A percentile compares a stretch with the other conserved stretches of the same genome.
Conservation (phyloP, 148 eudicot genomes). For the Hydrangea macrophylla region DNA sequence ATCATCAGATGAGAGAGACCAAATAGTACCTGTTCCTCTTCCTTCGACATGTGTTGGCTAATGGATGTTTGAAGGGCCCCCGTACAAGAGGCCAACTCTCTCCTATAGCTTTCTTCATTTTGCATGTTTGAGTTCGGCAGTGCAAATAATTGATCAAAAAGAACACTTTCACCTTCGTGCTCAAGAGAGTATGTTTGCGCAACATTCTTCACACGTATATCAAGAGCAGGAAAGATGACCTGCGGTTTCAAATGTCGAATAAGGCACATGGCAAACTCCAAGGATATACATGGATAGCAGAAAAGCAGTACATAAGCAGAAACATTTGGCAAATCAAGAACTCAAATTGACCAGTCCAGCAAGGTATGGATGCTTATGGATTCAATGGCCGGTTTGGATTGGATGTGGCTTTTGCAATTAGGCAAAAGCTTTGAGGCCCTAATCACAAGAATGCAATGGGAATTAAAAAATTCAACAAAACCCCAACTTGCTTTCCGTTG, state of each 20-base stretch:
- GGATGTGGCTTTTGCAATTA: no score
- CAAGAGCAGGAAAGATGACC: constrained; percentile 98
- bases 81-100: constrained; percentile 91
- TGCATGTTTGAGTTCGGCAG: constrained; percentile 52
- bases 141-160: constrained; percentile 85
- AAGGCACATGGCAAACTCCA: no score
- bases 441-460: no score
- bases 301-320: no score
- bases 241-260: constrained; percentile 32
- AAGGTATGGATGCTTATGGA: no score
- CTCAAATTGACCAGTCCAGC: no score
- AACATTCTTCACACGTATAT: constrained; percentile 95
- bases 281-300: neutral
- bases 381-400: no score
- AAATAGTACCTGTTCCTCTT: constrained; percentile 79
- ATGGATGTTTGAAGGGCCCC: constrained; percentile 94
- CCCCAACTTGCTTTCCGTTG: no score
- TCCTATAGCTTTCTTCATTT: constrained; percentile 69
- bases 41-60: constrained; percentile 97
- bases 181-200: constrained; percentile 94
- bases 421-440: no score
- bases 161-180: constrained; percentile 92
- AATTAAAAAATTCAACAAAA: no score
- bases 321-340: no score
- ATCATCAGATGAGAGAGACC: neutral